Evolutionary conservation across 345 rosid genomes (phyloP), one percentile per base, ranked within the genome.

Genomic region (Cardiospermum halicacabum): DNA sequence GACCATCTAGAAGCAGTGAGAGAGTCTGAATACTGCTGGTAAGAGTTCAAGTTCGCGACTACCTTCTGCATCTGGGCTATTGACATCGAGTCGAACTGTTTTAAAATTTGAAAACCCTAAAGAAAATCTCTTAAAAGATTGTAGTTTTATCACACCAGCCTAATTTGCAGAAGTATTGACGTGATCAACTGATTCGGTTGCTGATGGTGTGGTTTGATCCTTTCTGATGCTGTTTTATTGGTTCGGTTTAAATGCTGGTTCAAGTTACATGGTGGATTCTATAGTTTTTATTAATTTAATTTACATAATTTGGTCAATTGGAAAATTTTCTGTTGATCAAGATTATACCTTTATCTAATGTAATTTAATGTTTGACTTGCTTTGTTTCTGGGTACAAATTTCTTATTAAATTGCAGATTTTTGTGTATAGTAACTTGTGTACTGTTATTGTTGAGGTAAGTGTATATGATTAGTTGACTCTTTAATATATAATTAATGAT

Each of bases 371-470:
- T 7, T 60, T 12, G 26, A 53, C 25, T 55, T 21, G 11, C 49
- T 58, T 24, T 59, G 49, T 54, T 53, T 68, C 15, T 58, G 49
- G 63, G 16, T 32, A 53, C 70, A 53, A 67, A n/a, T 53, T 34
- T 64, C 15, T 64, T 26, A 4, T 47, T 62, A 27, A 64, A 24
- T 7, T 16, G 31, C n/a, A 22, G 37, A 51, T 32, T 58, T 43
- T n/a, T n/a, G 24, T 19, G 19, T 39, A 21, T 30, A 56, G 24
- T 55, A 18, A 21, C 3, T 60, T 47, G 36, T 58, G 45, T 68
- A 25, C 57, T 43, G 50, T 58, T 16, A 3, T 5, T 32, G 19
- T 31, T 53, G 30, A 56, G 45, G 70, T 60, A 25, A 56, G 25
- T 18, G 5, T n/a, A n/a, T 49, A 24, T 65, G 26, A n/a, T 69